A percentile compares a stretch with the other conserved stretches of the same genome.
phyloP scores from a whole-genome alignment of 2,329 filamentous ascomycete genomes.

The Penicillium sp. region DNA sequence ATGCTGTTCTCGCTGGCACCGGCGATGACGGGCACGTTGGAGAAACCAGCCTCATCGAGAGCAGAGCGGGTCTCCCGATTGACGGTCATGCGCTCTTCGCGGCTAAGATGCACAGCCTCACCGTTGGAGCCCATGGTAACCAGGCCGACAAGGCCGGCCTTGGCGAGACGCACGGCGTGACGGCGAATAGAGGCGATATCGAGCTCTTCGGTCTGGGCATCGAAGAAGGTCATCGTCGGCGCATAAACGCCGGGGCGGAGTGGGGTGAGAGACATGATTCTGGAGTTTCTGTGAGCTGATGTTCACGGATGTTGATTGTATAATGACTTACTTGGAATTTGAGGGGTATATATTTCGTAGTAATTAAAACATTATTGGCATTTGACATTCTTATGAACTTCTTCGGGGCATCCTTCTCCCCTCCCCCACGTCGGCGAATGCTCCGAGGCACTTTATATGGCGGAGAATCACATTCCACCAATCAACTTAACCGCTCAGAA shows the following conservation, averaged over 20 bases:
- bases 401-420: neutral
- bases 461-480: conserved; percentile 25
- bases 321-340: neutral
- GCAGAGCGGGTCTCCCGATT: conserved; percentile 77
- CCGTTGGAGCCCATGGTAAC: conserved; percentile 90
- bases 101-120: conserved; percentile 80
- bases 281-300: neutral
- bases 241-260: conserved; percentile 82
- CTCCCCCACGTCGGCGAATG: conserved; percentile 27
- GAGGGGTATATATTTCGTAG: neutral
- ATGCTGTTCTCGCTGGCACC: conserved; percentile 81
- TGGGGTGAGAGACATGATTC: conserved; percentile 49
- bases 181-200: conserved; percentile 77
- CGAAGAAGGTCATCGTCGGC: conserved; percentile 88
- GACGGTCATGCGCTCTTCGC: conserved; percentile 72
- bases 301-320: neutral
- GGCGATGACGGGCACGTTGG: conserved; percentile 73
- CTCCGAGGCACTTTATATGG: conserved; percentile 21
- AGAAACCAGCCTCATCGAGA: conserved; percentile 76
- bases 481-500: conserved; percentile 6
- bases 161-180: conserved; percentile 74
- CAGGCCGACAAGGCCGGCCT: conserved; percentile 75
- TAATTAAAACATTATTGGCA: neutral
- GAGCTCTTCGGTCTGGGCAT: conserved; percentile 78
- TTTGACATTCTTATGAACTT: conserved; percentile 6